Conservation (phyloP, 345 rosid genomes). For the Schrenkiella parvula region DNA sequence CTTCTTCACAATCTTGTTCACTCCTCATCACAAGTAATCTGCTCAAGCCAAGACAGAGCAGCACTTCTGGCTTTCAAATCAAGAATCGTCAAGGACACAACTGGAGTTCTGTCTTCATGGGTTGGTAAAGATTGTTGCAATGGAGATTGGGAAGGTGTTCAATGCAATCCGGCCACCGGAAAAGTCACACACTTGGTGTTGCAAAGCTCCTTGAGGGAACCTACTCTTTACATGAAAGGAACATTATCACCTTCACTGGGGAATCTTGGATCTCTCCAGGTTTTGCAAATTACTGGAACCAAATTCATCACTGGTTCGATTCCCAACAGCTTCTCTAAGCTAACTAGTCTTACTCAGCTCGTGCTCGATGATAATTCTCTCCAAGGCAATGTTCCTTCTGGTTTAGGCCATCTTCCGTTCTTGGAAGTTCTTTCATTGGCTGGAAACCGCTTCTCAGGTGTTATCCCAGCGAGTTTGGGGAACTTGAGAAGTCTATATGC, state of each 20-base stretch:
- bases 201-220: constrained; percentile 45
- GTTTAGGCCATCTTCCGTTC: constrained; percentile 47
- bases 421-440: constrained; percentile 54
- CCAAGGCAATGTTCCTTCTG: constrained; percentile 59
- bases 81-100: constrained; percentile 62
- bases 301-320: constrained; percentile 71
- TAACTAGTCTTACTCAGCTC: constrained; percentile 48
- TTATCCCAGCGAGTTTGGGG: constrained; percentile 64
- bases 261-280: constrained; percentile 51
- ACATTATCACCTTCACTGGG: constrained; percentile 67
- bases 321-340: constrained; percentile 54
- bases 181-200: constrained; percentile 57
- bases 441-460: constrained; percentile 66
- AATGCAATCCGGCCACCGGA: constrained; percentile 63
- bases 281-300: constrained; percentile 59
- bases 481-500: constrained; percentile 42
- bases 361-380: constrained; percentile 76
- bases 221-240: constrained; percentile 66
- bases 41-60: constrained; percentile 60
- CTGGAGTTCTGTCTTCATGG: constrained; percentile 67
- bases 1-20: constrained; percentile 28
- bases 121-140: constrained; percentile 66
- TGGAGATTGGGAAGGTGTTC: constrained; percentile 92
- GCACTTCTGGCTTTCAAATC: constrained; percentile 80
- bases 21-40: constrained; percentile 35